Evolutionary conservation across 2,329 filamentous ascomycete genomes (phyloP).

Genomic region (Trichoderma sp.): DNA sequence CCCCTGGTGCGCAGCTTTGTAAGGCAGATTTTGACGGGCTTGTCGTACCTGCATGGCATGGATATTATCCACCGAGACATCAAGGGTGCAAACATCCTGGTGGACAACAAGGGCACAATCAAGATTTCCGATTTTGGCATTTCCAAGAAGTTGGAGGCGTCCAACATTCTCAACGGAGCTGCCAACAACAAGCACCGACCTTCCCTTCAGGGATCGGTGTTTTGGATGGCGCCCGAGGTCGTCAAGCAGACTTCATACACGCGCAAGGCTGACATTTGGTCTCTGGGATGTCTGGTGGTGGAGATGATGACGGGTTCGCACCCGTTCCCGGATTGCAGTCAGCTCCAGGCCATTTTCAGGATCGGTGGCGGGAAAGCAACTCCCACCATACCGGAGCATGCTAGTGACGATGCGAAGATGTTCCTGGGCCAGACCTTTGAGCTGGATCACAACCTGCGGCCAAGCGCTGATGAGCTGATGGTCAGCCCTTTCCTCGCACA

Average conservation of each 20-base stretch:
- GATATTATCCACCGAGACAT: slow-evolving; percentile 99
- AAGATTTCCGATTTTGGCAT: slow-evolving; percentile 99
- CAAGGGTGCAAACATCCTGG: slow-evolving; percentile 97
- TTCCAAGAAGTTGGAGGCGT: slow-evolving; percentile 93
- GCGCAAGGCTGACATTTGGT: slow-evolving; percentile 98
- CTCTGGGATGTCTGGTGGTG: slow-evolving; percentile 89
- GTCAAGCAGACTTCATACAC: slow-evolving; percentile 98
- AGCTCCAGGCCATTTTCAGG: slow-evolving; percentile 97
- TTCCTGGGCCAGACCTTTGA: slow-evolving; percentile 92
- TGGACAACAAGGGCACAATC: slow-evolving; percentile 98
- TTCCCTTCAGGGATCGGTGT: slow-evolving; percentile 93
- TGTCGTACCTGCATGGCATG: slow-evolving; percentile 88
- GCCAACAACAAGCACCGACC: slow-evolving; percentile 66
- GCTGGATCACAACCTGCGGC: slow-evolving; percentile 88
- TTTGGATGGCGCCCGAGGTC: slow-evolving; percentile 99
- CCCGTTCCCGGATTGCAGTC: slow-evolving; percentile 94
- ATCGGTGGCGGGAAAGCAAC: slow-evolving; percentile 86
- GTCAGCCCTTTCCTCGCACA: slow-evolving; percentile 77
- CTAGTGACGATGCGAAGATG: slow-evolving; percentile 75
- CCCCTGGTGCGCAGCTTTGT: slow-evolving; percentile 95
- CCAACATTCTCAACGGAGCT: slow-evolving; percentile 71
- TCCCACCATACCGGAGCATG: slow-evolving; percentile 83
- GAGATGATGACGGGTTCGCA: slow-evolving; percentile 99
- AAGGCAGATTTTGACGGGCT: slow-evolving; percentile 86
- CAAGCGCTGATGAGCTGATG: slow-evolving; percentile 87